Percentiles rank a stretch among this genome's conserved stretches.
Conservation (phyloP, 148 eudicot genomes). For the Diospyros kaki region DNA sequence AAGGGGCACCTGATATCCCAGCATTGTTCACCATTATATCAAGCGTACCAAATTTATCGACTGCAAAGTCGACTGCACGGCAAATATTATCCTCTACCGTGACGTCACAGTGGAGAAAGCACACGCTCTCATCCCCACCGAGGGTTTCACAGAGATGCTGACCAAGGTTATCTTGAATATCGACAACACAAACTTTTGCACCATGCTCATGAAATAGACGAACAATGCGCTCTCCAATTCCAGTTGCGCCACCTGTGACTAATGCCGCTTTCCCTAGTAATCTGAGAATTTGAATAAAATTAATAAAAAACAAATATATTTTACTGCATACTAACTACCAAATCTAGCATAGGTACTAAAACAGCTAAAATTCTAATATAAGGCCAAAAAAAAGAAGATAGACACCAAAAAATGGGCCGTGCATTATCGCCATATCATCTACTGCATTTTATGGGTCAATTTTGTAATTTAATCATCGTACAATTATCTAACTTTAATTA, state of each 20-base stretch:
- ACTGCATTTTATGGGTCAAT: not conserved
- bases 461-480: not conserved
- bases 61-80: slow-evolving; percentile 62
- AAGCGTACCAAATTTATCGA: slow-evolving; percentile 58
- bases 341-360: not conserved
- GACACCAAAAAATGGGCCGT: not conserved
- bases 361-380: not conserved
- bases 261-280: slow-evolving; percentile 81
- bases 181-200: slow-evolving; percentile 73
- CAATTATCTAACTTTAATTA: not conserved
- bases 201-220: slow-evolving; percentile 84
- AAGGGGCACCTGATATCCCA: slow-evolving; percentile 61
- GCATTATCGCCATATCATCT: not conserved
- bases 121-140: slow-evolving; percentile 26
- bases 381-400: not conserved
- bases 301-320: not conserved
- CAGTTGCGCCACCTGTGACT: slow-evolving; percentile 91
- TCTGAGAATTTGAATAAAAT: slow-evolving; percentile 31
- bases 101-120: slow-evolving; percentile 69
- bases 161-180: slow-evolving; percentile 62
- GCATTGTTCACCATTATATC: slow-evolving; percentile 94
- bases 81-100: slow-evolving; percentile 58
- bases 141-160: slow-evolving; percentile 45
- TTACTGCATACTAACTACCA: no score
- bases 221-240: slow-evolving; percentile 92